Evolutionary conservation across 176 grass and related monocot species (phyloP), one percentile per base, ranked within the genome.

Genomic region (Aegilops bicornis): DNA sequence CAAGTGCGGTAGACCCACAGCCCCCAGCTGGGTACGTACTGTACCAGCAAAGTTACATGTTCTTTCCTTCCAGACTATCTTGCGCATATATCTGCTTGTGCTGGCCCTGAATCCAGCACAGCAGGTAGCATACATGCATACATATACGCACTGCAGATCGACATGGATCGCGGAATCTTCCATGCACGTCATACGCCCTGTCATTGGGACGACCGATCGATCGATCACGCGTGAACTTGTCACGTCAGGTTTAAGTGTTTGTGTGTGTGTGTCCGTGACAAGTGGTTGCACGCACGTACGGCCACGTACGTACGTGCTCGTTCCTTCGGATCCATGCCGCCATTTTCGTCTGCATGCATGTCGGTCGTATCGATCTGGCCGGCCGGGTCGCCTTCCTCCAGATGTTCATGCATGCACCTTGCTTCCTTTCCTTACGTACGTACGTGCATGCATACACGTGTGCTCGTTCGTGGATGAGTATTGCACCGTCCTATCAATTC

Each of bases 351-450:
- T 4, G 75, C 81, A 64, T 71, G 80, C 12, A 1, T 63, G 80
- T 88, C 68, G 76, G 81, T 84, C 86, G 35, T 8, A 7, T 74
- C 40, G 40, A 29, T 37, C 27, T 80, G 77, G 80, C 52, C 10
- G 45, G 6, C 30, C 20, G 48, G 56, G 56, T 59, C 19, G 56
- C 56, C 16, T 36, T 73, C 39, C 31, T 74, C 5, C 59, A 64
- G 58, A 39, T 54, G 88, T 76, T 68, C 88, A 62, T 85, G 83
- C 83, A 85, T 85, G 78, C 83, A 89, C 83, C 88, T 81, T 81
- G 66, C 45, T 58, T 8, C 24, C 20, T 54, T 56, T 8, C 24
- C 20, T 36, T 40, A 14, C 79, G 58, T 19, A 22, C 79, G 17
- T 60, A 45, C 45, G 10, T 59, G 83, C 47, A 76, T 60, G 31